Evolutionary conservation across 768 basidiomycete species (phyloP), one percentile per base, ranked within the genome.

Genomic region (Russula olivacea): DNA sequence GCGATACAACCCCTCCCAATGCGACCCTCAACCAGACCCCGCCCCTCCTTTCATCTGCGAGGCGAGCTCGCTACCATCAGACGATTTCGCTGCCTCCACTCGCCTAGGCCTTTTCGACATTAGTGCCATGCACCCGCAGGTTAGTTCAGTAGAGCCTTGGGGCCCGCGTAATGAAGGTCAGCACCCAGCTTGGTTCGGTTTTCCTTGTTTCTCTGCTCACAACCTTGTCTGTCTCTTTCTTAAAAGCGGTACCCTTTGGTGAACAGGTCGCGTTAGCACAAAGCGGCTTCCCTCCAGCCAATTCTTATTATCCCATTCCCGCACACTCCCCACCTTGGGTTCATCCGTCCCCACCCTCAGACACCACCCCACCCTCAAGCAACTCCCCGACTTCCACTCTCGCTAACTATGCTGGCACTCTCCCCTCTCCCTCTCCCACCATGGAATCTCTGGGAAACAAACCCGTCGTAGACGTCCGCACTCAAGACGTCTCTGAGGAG

Each of bases 101-200:
- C 58, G 63, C 1, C 40, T 64, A 0, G 63, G 63, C 32, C 48
- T 64, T 38, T 60, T 64, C 47, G 63, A 64, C 9, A 55, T 64
- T 5, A 60, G 19, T 15, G 47, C 63, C 14, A 60, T 64, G 40
- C 63, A 64, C 36, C 34, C 48, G 0, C 58, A 47, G 0, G 11
- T 64, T 1, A 49, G 54, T 17, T 55, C 62, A 4, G 25, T 30
- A 10, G 54, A 64, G n/a, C 58, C 58, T 1, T 64, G 63, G 58
- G 63, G 63, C 9, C 48, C 63, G 0, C 58, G 48, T 4, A 36
- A 38, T 2, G 59, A 55, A 60, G 53, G 63, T 64, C 9, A 45
- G 63, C 2, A 10, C 12, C 12, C 1, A 3, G 9, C 45, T 62
- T 12, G 17, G 19, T 7, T 57, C 12, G 5, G 17, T 19, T 11